A percentile compares a stretch with the other conserved stretches of the same genome.
Evolutionary conservation across 169 alveolate species (phyloP).

Genomic region (Plasmodium coatneyi): DNA sequence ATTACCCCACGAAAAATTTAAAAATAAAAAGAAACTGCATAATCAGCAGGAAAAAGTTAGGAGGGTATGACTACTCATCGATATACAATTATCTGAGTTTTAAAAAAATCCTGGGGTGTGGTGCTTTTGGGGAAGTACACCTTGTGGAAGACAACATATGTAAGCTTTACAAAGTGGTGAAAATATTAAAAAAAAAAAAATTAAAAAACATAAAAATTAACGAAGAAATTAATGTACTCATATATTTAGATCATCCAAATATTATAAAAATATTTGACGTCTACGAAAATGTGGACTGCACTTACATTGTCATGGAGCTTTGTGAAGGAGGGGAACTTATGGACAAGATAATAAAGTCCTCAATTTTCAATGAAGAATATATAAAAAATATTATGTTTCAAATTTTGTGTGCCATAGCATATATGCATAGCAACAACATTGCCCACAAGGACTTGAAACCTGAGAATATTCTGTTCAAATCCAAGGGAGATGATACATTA

Average conservation of each 20-base stretch:
- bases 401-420: conserved; percentile 93
- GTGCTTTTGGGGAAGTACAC: conserved; percentile 85
- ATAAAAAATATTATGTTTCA: conserved; percentile 94
- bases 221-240: conserved; percentile 74
- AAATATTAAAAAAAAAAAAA: conserved; percentile 65
- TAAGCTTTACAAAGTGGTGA: conserved; percentile 66
- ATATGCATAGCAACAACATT: conserved; percentile 92
- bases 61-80: conserved; percentile 67
- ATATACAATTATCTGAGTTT: conserved; percentile 74
- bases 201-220: conserved; percentile 66
- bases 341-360: conserved; percentile 92
- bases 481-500: conserved; percentile 78
- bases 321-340: conserved; percentile 98
- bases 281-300: conserved; percentile 91
- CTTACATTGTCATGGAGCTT: conserved; percentile 95
- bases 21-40: conserved; percentile 73
- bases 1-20: conserved; percentile 71
- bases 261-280: conserved; percentile 92
- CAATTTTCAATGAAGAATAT: conserved; percentile 91
- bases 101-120: conserved; percentile 82
- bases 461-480: conserved; percentile 79
- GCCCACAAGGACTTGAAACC: conserved; percentile 87
- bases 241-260: conserved; percentile 92
- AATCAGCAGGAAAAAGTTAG: conserved; percentile 66
- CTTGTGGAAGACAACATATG: conserved; percentile 78